phyloP scores from a whole-genome alignment of 495 filamentous ascomycete species.

The Poronia punctata region DNA sequence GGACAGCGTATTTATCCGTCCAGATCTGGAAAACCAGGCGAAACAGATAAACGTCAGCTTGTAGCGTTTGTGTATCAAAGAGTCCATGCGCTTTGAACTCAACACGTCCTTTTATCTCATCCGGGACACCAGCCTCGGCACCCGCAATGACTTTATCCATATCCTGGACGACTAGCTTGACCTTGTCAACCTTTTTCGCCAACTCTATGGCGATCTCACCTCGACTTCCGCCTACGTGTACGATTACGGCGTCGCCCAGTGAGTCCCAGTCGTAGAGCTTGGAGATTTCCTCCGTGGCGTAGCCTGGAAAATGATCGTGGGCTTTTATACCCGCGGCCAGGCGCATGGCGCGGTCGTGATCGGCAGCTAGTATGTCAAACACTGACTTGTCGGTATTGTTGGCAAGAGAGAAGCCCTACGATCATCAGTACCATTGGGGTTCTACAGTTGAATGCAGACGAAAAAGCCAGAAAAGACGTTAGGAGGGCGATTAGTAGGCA shows the following conservation, averaged over 20 bases:
- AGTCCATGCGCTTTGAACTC: slow-evolving; percentile 39
- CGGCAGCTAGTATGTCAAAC: slow-evolving; percentile 13
- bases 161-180: slow-evolving; percentile 11
- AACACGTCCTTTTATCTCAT: slow-evolving; percentile 13
- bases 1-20: slow-evolving; percentile 29
- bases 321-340: slow-evolving; percentile 8
- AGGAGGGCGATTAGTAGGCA: no score
- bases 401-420: slow-evolving; percentile 23
- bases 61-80: slow-evolving; percentile 37
- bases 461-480: no score
- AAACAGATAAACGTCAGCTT: slow-evolving; percentile 47
- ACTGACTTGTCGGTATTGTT: slow-evolving; percentile 22
- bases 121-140: slow-evolving; percentile 3
- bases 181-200: slow-evolving; percentile 3
- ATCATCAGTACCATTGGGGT: slow-evolving; percentile 6
- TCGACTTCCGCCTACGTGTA: slow-evolving; percentile 5
- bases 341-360: slow-evolving; percentile 6
- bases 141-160: slow-evolving; percentile 4
- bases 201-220: slow-evolving; percentile 5
- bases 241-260: slow-evolving; percentile 6
- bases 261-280: slow-evolving; percentile 15
- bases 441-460: neutral
- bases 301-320: slow-evolving; percentile 6
- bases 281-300: neutral
- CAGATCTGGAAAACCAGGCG: slow-evolving; percentile 45